These are phyloP conservation scores for Cubamyces sp. DNA, from an alignment of 768 basidiomycete genomes.

Conservation along the genomic window DNA sequence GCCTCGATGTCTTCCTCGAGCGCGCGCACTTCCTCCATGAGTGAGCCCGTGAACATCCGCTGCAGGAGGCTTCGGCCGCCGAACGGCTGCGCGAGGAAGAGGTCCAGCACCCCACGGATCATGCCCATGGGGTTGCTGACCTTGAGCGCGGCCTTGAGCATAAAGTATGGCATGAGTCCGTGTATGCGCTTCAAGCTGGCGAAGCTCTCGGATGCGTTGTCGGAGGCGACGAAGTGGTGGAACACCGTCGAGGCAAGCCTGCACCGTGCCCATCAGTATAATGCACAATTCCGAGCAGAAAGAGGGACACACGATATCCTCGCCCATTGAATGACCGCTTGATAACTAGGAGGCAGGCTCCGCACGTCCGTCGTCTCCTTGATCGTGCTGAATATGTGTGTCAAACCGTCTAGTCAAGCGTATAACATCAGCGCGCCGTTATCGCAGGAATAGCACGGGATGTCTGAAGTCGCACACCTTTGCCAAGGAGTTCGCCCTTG, in stretches of 20 bases:
- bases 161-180: constrained; percentile 96
- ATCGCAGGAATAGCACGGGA: not conserved
- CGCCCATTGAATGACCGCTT: constrained; percentile 94
- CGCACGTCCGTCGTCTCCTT: constrained; percentile 77
- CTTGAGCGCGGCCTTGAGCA: constrained; percentile 88
- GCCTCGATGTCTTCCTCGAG: constrained; percentile 87
- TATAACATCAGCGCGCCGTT: not conserved
- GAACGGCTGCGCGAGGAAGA: constrained; percentile 97
- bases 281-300: too few relatives aligned
- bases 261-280: not conserved
- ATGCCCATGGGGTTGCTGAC: constrained; percentile 96
- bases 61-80: constrained; percentile 92
- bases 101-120: constrained; percentile 93
- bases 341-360: constrained; percentile 81
- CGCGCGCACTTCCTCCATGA: constrained; percentile 85
- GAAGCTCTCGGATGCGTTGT: constrained; percentile 89
- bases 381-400: constrained; percentile 86
- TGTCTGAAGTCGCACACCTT: constrained; percentile 50
- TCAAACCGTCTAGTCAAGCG: constrained; percentile 73
- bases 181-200: constrained; percentile 89
- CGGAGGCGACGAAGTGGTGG: constrained; percentile 91
- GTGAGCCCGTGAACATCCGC: constrained; percentile 93
- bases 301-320: constrained; percentile 79
- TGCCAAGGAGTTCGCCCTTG: constrained; percentile 92
- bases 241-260: constrained; percentile 97